Evolutionary conservation across 2,329 filamentous ascomycete species (phyloP), one percentile per base, ranked within the genome.

Genomic region (Microcyclosporella mali): DNA sequence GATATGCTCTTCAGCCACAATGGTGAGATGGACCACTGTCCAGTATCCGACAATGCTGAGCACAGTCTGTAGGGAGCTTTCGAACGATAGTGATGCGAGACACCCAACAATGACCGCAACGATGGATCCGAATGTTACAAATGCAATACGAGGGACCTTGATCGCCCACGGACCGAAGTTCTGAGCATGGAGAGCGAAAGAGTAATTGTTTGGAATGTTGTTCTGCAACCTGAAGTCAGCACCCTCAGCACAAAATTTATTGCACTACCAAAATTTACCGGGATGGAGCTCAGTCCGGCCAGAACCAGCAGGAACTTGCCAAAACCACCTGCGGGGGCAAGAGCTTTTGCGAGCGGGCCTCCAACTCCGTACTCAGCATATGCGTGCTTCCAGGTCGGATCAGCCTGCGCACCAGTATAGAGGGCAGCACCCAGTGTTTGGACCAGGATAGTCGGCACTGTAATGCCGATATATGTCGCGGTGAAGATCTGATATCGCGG

Each of bases 191-290:
- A 49, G 43, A 9, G 46, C 46, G 34, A 49, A 49, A n/a, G 38
- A 37, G 31, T 49, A 49, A 35, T 45, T 45, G 39, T 46, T 49
- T 11, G 46, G 39, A 12, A 49, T 46, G 31, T 49, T 49, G 40
- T 48, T 45, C 41, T 46, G 34, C 18, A 4, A 14, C 16, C 10
- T 6, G 9, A 25, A 12, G 33, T 44, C 30, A 40, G 41, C 31
- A 17, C 16, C 21, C 9, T n/a, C 9, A n/a, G 29, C 15, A n/a
- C 30, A 7, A 18, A 7, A 6, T 16, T 12, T 33, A 17, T 4
- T 11, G 14, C 18, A 7, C 14, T 12, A 27, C 4, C n/a, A n/a
- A n/a, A 17, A 15, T 31, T 19, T 35, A 39, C 37, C 10, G 40
- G 40, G 10, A 45, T 45, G 11, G 37, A 27, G 15, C 42, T 43